A percentile compares a stretch with the other conserved stretches of the same genome.
These are phyloP conservation scores for Phaeosphaeriaceae sp. DNA, from an alignment of 2,329 filamentous ascomycete species.

Conservation along the genomic window DNA sequence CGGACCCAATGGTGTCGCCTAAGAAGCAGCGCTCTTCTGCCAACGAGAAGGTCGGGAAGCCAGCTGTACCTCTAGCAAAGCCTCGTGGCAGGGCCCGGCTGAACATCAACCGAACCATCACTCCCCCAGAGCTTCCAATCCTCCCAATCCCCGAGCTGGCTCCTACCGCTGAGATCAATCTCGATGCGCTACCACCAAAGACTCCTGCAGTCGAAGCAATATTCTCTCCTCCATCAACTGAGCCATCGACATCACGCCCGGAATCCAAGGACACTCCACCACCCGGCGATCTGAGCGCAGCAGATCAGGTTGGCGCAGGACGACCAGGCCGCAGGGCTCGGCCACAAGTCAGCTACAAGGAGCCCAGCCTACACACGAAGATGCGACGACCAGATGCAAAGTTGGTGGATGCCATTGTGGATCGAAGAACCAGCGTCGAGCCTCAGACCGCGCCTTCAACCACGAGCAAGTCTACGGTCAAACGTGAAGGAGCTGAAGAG, in stretches of 20 bases:
- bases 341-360: slow-evolving; percentile 58
- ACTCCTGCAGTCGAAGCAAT: slow-evolving; percentile 48
- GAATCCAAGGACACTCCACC: slow-evolving; percentile 54
- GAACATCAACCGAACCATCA: slow-evolving; percentile 33
- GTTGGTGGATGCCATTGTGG: slow-evolving; percentile 54
- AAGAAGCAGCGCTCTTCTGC: slow-evolving; percentile 46
- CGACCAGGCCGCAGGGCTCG: slow-evolving; percentile 56
- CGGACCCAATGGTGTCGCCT: slow-evolving; percentile 54
- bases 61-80: slow-evolving; percentile 26
- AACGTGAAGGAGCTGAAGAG: slow-evolving; percentile 35
- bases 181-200: slow-evolving; percentile 50
- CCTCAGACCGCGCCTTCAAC: slow-evolving; percentile 28
- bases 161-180: slow-evolving; percentile 36
- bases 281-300: slow-evolving; percentile 48
- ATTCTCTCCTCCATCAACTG: slow-evolving; percentile 55
- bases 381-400: slow-evolving; percentile 59
- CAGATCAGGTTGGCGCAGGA: slow-evolving; percentile 41
- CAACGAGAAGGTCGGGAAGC: slow-evolving; percentile 39
- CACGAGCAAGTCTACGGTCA: slow-evolving; percentile 30
- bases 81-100: slow-evolving; percentile 30
- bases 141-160: slow-evolving; percentile 31
- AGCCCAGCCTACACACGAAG: slow-evolving; percentile 57
- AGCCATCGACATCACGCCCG: slow-evolving; percentile 48
- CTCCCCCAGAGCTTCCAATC: slow-evolving; percentile 26
- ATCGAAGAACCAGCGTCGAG: slow-evolving; percentile 37